Evolutionary conservation across 169 alveolate genomes (phyloP).

Genomic region (Plasmodium knowlesi): DNA sequence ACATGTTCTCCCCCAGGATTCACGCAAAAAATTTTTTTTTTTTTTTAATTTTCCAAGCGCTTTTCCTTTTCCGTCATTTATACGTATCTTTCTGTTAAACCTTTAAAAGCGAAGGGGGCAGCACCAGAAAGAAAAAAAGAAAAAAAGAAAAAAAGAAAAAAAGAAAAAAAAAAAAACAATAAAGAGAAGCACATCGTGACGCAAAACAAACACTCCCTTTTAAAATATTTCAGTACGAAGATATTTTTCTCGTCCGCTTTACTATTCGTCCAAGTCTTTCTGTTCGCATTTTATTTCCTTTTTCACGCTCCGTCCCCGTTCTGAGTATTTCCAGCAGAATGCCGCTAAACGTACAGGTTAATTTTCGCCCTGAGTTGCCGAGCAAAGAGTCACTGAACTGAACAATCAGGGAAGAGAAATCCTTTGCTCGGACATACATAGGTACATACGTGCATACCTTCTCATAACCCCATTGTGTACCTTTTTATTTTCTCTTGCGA

Average conservation of each 20-base stretch:
- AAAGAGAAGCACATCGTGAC: background rate
- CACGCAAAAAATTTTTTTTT: background rate
- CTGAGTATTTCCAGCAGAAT: background rate
- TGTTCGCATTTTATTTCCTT: background rate
- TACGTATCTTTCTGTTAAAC: background rate
- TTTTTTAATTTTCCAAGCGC: background rate
- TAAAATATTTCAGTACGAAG: background rate
- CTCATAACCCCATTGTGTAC: background rate
- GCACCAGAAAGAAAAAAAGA: background rate
- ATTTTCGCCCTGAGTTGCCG: background rate
- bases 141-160: background rate
- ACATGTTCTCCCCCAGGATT: background rate
- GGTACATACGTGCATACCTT: background rate
- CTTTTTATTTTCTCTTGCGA: background rate
- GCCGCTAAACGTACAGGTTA: constrained; percentile 68
- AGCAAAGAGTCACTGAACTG: background rate
- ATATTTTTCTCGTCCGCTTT: background rate
- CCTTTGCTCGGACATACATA: background rate
- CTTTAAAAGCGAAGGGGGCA: background rate
- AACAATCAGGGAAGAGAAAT: background rate
- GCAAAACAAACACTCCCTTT: background rate
- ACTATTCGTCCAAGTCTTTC: background rate
- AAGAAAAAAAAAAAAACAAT: background rate
- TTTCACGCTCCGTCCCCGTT: background rate
- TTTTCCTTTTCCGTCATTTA: background rate